Evolutionary conservation across 2,329 filamentous ascomycete genomes (phyloP), one percentile per base, ranked within the genome.

Genomic region (Aspergillus sp.): DNA sequence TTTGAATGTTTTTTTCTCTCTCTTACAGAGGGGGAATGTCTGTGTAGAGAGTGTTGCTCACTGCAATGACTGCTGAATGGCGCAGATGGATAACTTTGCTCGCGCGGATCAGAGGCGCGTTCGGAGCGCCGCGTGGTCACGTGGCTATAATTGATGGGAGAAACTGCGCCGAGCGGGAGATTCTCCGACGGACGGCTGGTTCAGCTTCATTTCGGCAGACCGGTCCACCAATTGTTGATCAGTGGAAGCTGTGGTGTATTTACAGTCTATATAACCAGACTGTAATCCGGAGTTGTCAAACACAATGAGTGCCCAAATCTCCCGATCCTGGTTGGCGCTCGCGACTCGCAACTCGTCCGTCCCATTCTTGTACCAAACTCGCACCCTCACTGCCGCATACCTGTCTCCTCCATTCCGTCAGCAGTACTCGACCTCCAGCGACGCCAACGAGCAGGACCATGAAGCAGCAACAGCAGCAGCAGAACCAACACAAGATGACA

Each of bases 281-380:
- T 45, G 41, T 23, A 45, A 12, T 21, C 4, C 10, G 10, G 23
- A 0, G 2, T 21, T 13, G 5, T 13, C 41, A 45, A 45, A 12
- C 4, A 36, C 32, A 23, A 76, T 76, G 75, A 69, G 70, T 57
- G 52, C 60, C 55, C 63, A 59, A 70, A 65, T 73, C 69, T 72
- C 69, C 67, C 68, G 68, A 67, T 54, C 71, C 64, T 67, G 76
- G 67, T 65, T 72, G 41, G 60, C 66, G 61, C 63, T 71, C 58
- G 57, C 62, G 57, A 61, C 62, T 53, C 64, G 65, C 12, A 66
- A 63, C 38, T 69, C 84, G 6, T 74, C 87, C 13, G 76, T 87
- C 4, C 87, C 89, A 0, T 92, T 92, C 59, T 81, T 92, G 6
- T 92, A 91, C 70, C 88, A 90, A 65, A 92, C 90, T 5, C 80